A percentile compares a stretch with the other conserved stretches of the same genome.
These are phyloP conservation scores for Hura crepitans DNA, from an alignment of 441 rosid genomes.

Conservation along the genomic window DNA sequence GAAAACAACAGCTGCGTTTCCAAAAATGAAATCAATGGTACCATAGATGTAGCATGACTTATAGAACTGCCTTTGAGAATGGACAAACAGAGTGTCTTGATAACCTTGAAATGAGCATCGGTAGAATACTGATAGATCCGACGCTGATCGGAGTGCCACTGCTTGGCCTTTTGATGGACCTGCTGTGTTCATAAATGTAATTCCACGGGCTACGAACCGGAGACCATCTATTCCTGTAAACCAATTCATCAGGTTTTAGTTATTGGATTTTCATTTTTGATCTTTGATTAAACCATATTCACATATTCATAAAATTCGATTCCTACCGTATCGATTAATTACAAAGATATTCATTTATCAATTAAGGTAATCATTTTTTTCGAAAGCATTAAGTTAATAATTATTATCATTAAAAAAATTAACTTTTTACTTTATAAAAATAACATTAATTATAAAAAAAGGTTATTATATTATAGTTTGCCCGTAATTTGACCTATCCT, in stretches of 20 bases:
- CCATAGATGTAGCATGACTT: slow-evolving; percentile 73
- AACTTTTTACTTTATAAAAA: too few relatives aligned
- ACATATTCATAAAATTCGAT: too few relatives aligned
- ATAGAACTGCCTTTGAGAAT: slow-evolving; percentile 75
- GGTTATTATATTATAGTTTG: too few relatives aligned
- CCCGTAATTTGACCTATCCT: too few relatives aligned
- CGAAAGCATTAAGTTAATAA: too few relatives aligned
- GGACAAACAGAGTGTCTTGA: slow-evolving; percentile 82
- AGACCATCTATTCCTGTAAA: slow-evolving; percentile 43
- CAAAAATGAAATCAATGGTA: slow-evolving; percentile 79
- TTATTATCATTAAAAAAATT: too few relatives aligned
- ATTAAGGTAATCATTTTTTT: too few relatives aligned
- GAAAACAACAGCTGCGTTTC: slow-evolving; percentile 65
- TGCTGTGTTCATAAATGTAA: slow-evolving; percentile 73
- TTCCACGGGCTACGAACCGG: slow-evolving; percentile 69
- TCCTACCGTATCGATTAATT: too few relatives aligned
- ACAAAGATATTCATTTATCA: too few relatives aligned
- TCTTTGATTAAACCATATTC: too few relatives aligned
- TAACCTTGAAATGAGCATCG: slow-evolving; percentile 69
- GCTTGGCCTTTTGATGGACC: slow-evolving; percentile 78
- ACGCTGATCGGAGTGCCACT: slow-evolving; percentile 78
- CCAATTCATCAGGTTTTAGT: neutral
- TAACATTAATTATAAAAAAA: neutral
- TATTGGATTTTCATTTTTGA: too few relatives aligned
- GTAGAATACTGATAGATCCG: slow-evolving; percentile 84